Conservation (phyloP, 225 moss, liverwort and hornwort genomes). For the Takakia lepidozioides region DNA sequence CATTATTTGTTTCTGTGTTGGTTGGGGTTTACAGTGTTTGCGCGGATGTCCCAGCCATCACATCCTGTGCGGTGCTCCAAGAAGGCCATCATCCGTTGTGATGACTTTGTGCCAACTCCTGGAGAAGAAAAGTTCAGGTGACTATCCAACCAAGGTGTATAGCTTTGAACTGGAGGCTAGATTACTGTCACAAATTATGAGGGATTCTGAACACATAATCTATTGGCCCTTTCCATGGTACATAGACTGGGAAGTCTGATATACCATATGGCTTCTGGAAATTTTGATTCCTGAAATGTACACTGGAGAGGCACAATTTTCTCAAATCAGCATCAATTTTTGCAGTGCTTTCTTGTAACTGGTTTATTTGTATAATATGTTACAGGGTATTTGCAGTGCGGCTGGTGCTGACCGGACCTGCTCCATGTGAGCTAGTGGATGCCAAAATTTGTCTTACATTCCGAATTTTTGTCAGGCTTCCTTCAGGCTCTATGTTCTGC, state of each 20-base stretch:
- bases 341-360: no score
- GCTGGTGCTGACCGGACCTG: conserved; percentile 88
- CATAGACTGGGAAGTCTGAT: no score
- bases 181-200: no score
- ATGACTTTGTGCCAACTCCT: conserved; percentile 62
- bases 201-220: no score
- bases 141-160: no score
- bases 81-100: conserved; percentile 74
- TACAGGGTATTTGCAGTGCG: conserved; percentile 91
- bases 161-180: no score
- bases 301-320: no score
- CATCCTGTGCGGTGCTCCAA: conserved; percentile 88
- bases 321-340: no score
- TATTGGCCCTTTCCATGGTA: no score
- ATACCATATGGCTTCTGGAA: no score
- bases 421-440: conserved; percentile 96
- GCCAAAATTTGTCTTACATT: conserved; percentile 99
- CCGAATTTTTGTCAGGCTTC: conserved; percentile 93
- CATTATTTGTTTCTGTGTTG: no score
- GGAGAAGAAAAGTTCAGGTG: conserved; percentile 58
- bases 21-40: conserved; percentile 74
- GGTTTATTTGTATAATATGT: conserved; percentile 6
- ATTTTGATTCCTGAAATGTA: no score
- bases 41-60: conserved; percentile 98
- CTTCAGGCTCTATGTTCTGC: conserved; percentile 98